Evolutionary conservation across 495 filamentous ascomycete species (phyloP).

Genomic region (Daldinia grandis): DNA sequence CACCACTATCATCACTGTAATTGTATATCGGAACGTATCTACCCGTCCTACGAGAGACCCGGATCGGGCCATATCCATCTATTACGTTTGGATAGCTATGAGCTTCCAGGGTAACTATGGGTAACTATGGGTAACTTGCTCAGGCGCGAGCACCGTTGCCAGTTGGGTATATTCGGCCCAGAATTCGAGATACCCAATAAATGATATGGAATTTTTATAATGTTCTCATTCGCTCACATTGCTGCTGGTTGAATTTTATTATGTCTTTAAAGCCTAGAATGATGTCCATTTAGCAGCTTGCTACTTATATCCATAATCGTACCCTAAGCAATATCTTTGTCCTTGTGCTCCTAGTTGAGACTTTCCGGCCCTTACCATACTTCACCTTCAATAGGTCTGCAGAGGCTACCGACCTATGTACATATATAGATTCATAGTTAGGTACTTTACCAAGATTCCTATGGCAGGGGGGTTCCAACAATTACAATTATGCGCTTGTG

Average conservation of each 20-base stretch:
- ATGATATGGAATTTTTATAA: slow-evolving; percentile 9
- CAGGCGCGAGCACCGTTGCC: no score
- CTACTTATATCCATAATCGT: neutral
- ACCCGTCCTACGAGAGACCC: neutral
- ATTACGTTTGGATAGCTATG: slow-evolving; percentile 1
- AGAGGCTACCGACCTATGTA: no score
- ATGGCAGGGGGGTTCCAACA: no score
- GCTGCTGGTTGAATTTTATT: slow-evolving; percentile 10
- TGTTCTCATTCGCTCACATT: slow-evolving; percentile 21
- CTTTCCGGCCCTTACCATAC: no score
- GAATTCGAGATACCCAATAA: neutral
- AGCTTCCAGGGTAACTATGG: neutral
- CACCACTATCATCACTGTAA: neutral
- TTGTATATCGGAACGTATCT: neutral
- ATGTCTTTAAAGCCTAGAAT: neutral
- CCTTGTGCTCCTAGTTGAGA: no score
- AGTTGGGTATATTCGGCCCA: neutral
- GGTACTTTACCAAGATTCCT: no score
- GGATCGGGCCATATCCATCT: neutral
- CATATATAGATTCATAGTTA: no score
- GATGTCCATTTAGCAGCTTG: neutral
- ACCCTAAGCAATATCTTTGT: neutral
- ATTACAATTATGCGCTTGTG: no score
- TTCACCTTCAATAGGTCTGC: no score
- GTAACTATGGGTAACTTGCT: neutral